These are phyloP conservation scores for Fusarium verrucosum DNA, from an alignment of 2,329 filamentous ascomycete species.

Conservation along the genomic window DNA sequence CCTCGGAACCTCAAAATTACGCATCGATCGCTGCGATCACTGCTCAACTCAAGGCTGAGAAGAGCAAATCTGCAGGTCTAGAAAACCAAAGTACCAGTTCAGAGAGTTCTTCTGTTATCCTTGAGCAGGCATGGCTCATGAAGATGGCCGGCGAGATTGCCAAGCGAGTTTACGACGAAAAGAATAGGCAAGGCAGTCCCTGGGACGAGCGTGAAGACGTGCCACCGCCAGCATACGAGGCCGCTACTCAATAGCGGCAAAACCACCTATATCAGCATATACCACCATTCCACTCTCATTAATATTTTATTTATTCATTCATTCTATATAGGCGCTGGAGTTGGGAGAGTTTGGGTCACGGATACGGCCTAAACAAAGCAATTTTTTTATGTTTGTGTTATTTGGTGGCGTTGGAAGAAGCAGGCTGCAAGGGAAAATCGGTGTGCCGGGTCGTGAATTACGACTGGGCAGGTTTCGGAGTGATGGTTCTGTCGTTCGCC, in stretches of 20 bases:
- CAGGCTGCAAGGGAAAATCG: constrained; percentile 32
- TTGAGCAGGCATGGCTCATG: constrained; percentile 86
- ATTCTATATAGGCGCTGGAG: constrained; percentile 37
- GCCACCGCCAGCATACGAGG: constrained; percentile 71
- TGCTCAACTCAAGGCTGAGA: constrained; percentile 35
- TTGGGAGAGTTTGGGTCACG: constrained; percentile 28
- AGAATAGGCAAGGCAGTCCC: constrained; percentile 58
- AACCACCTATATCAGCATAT: constrained; percentile 23
- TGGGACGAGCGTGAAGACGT: constrained; percentile 64
- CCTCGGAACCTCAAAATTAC: constrained; percentile 24
- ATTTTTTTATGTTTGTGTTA: constrained; percentile 31
- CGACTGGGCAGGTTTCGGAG: constrained; percentile 27
- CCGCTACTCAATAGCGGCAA: constrained; percentile 51
- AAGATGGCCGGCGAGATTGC: constrained; percentile 96
- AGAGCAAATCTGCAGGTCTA: constrained; percentile 45
- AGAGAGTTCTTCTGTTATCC: constrained; percentile 67
- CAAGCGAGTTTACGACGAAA: constrained; percentile 86
- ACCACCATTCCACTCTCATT: constrained; percentile 35
- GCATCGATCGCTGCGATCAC: constrained; percentile 35
- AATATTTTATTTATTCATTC: constrained; percentile 23
- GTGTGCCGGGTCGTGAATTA: constrained; percentile 31
- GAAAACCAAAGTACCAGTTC: constrained; percentile 50
- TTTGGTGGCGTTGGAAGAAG: constrained; percentile 37
- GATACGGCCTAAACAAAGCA: constrained; percentile 18
- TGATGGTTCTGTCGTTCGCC: constrained; percentile 18